Conservation (phyloP, 2,329 filamentous ascomycete species). For the Ceratocystiopsis sp. region DNA sequence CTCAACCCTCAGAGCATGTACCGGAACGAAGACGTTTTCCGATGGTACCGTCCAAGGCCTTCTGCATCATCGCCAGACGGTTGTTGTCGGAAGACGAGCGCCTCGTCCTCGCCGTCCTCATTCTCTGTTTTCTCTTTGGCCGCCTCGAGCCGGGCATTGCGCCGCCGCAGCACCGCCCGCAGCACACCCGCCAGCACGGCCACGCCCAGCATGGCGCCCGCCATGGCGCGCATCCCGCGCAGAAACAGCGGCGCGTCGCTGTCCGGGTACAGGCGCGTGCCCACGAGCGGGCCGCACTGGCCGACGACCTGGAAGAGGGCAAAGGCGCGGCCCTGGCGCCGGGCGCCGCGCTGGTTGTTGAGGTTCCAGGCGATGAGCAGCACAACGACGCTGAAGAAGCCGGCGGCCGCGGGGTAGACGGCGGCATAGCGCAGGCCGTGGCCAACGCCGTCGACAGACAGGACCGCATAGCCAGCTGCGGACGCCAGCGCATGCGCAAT, state of each 20-base stretch:
- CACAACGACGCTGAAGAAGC: conserved; percentile 73
- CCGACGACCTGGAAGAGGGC: conserved; percentile 68
- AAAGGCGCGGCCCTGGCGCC: conserved; percentile 50
- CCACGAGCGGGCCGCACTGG: conserved; percentile 60
- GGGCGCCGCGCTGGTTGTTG: conserved; percentile 61
- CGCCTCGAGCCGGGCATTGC: conserved; percentile 28
- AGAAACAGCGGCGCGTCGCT: conserved; percentile 44
- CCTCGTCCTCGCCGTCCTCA: too few species aligned
- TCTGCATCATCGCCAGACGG: too few species aligned
- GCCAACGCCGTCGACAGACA: conserved; percentile 32
- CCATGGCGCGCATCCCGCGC: conserved; percentile 44
- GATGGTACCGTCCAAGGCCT: too few species aligned
- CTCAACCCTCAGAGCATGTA: too few species aligned
- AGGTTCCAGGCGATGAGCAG: conserved; percentile 78
- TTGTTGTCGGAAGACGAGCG: too few species aligned
- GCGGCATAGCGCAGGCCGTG: conserved; percentile 48
- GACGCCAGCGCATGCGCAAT: conserved; percentile 54
- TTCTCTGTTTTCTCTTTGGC: too few species aligned
- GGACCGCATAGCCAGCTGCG: conserved; percentile 35
- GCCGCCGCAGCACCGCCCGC: conserved; percentile 32
- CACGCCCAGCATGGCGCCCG: conserved; percentile 44
- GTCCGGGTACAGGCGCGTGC: conserved; percentile 47
- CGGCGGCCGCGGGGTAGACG: conserved; percentile 60
- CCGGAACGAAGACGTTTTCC: too few species aligned
- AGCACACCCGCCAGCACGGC: conserved; percentile 36